phyloP scores from a whole-genome alignment of 1,139 yeast species.

The Hyphopichia buzzinii region DNA sequence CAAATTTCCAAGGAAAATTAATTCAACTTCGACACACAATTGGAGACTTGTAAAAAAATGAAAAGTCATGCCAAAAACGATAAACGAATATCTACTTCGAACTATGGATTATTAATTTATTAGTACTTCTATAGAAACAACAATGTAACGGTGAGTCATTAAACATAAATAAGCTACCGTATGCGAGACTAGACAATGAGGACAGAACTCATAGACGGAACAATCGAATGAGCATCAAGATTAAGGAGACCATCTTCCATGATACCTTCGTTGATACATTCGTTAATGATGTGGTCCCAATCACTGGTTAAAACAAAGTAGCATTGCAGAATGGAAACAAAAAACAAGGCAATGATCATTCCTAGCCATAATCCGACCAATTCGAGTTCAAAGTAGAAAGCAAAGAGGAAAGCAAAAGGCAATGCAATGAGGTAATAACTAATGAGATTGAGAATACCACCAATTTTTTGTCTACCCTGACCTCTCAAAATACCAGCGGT shows the following conservation, averaged over 20 bases:
- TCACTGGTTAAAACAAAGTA: slow-evolving; percentile 48
- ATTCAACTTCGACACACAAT: too few relatives aligned
- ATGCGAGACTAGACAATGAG: slow-evolving; percentile 9
- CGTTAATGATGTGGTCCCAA: slow-evolving; percentile 54
- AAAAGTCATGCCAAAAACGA: too few relatives aligned
- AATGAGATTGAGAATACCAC: slow-evolving; percentile 56
- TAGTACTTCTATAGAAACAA: too few relatives aligned
- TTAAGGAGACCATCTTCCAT: slow-evolving; percentile 31
- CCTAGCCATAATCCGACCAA: slow-evolving; percentile 64
- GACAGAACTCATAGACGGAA: slow-evolving; percentile 34
- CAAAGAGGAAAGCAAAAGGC: slow-evolving; percentile 55
- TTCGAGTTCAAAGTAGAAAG: slow-evolving; percentile 44
- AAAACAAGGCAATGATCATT: slow-evolving; percentile 51
- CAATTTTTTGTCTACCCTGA: slow-evolving; percentile 67
- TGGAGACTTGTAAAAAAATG: too few relatives aligned
- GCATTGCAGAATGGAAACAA: slow-evolving; percentile 45
- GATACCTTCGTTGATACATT: slow-evolving; percentile 41
- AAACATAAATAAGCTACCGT: not conserved
- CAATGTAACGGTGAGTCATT: too few relatives aligned
- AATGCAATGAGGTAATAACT: slow-evolving; percentile 59
- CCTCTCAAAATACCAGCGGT: slow-evolving; percentile 63
- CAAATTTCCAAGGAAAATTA: too few relatives aligned
- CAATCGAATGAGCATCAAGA: slow-evolving; percentile 31
- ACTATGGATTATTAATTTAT: too few relatives aligned
- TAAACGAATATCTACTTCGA: too few relatives aligned